Evolutionary conservation across 1,284 basidiomycete genomes (phyloP), one percentile per base, ranked within the genome.

Genomic region (Fomitopsis pinicola): DNA sequence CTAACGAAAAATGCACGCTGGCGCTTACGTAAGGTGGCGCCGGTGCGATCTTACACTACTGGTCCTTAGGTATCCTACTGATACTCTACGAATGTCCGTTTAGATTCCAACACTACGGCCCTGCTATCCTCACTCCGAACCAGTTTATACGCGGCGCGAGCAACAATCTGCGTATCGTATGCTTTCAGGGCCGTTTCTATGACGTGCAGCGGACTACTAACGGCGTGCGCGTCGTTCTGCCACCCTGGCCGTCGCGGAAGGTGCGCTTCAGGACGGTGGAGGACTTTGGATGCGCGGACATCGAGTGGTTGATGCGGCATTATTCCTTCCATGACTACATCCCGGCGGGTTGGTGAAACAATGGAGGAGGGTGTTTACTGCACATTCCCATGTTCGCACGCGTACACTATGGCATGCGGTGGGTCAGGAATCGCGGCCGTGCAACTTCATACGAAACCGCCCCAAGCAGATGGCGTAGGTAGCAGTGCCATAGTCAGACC

Each of bases 221-320:
- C 15, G 52, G 35, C 30, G n/a, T 38, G 52, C 52, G 52, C 19
- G 52, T 53, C 5, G 30, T 38, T 17, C 17, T 22, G 52, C 33
- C 36, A 14, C 52, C 52, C 17, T 53, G 52, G 52, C 17, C 52
- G 4, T 53, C 52, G 52, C 33, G 15, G 5, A 53, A 38, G 48
- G 30, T 55, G 19, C 42, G 6, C 42, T 61, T 58, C 45, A 40
- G 60, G 26, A 30, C 30, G 26, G 57, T 42, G 14, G 60, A 59
- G 14, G 60, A 62, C 50, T 59, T 62, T 15, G 42, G 60, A 36
- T 40, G 44, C 14, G 57, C 58, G 42, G 60, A 62, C 22, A 50
- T 57, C 57, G 60, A 62, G 36, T 62, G 60, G 60, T 42, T 62
- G 15, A 50, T 59, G 19, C 12, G 59, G 26, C 55, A 60, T 14